Conservation (phyloP, 2,329 filamentous ascomycete species). For the Xylariales sp. region DNA sequence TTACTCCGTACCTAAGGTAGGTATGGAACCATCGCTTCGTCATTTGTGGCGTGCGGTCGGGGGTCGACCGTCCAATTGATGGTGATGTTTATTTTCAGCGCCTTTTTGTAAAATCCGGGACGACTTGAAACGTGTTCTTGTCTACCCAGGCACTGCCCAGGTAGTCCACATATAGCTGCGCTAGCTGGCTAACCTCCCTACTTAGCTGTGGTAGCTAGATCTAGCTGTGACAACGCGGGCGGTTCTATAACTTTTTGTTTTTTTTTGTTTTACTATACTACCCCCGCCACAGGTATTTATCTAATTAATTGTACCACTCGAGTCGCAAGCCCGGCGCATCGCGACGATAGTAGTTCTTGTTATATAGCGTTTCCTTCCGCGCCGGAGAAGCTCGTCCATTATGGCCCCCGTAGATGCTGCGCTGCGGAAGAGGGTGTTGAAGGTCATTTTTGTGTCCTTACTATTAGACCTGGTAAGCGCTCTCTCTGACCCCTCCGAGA, state of each 20-base stretch:
- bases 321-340: conserved; percentile 16
- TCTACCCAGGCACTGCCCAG: background rate
- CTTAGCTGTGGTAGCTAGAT: background rate
- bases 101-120: background rate
- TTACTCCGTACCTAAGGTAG: no score
- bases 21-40: conserved; percentile 2
- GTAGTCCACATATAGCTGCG: background rate
- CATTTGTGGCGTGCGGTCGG: conserved; percentile 6
- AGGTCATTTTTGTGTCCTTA: conserved; percentile 88
- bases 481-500: background rate
- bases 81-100: background rate
- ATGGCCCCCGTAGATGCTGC: conserved; percentile 51
- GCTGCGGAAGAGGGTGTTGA: conserved; percentile 82
- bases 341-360: background rate
- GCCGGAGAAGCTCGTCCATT: background rate
- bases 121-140: conserved; percentile 22
- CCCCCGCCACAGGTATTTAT: background rate
- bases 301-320: conserved; percentile 2
- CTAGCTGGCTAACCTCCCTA: background rate
- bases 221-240: background rate
- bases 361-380: background rate
- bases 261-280: no score
- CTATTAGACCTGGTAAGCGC: conserved; percentile 84
- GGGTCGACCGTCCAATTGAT: conserved; percentile 21
- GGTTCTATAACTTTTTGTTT: background rate